Base-by-base conservation (phyloP, 2,329 filamentous ascomycete genomes). In the Microdochium paspali region DNA sequence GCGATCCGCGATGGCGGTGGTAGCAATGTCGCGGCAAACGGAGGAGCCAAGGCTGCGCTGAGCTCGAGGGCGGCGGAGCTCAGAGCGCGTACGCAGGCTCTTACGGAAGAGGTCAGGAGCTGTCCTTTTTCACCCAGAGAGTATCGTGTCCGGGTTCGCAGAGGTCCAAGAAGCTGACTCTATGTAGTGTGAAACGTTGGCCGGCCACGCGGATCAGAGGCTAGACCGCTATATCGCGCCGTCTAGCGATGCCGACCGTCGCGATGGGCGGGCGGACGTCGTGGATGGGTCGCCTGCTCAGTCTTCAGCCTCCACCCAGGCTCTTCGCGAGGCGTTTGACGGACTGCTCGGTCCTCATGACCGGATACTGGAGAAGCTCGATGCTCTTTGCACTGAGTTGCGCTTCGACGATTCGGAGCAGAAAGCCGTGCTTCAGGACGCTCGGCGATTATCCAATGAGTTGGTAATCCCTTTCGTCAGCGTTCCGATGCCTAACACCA, bases 381-480 rank as follows among this genome's bases (percentile, higher is more conserved):
- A 56, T 24, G 56, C 52, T 18, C 48, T 60, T n/a, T 51, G 53
- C 6, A 42, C 44, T 28, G 56, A 59, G 49, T 31, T 60, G 7
- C 47, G 52, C n/a, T 32, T 48, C 15, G 51, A 54, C 10, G 24
- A 45, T 4, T 28, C 45, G 4, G 47, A 51, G 15, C 47, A 54
- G 20, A 50, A 54, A 20, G 24, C 39, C 1, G 49, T 56, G 20
- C 45, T 61, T 15, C 40, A 53, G 12, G 49, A 50, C 44, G 60
- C 58, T 4, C 56, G 53, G 43, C 51, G 55, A 18, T 53, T 56
- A 46, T 56, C 61, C 24, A 60, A 48, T 50, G 54, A 61, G 61
- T 59, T 54, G 46, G 49, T 51, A 51, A 9, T 20, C 32, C 13
- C 24, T n/a, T 30, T 46, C n/a, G n/a, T n/a, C n/a, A n/a, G n/a